phyloP scores from a whole-genome alignment of 805 yeast genomes.

The Metschnikowia sp. region DNA sequence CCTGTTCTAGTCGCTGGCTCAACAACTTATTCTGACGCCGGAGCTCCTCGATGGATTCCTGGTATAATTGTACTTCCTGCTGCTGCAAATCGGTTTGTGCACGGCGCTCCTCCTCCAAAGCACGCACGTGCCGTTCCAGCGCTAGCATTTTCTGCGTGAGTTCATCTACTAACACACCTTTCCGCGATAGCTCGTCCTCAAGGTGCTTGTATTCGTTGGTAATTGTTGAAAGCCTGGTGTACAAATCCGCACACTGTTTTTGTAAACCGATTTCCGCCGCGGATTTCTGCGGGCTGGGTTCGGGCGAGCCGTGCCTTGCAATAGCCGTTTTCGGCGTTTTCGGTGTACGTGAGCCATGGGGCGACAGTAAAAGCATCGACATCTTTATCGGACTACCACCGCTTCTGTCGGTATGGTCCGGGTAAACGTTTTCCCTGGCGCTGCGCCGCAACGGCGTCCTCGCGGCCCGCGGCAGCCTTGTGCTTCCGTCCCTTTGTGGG shows the following conservation, averaged over 20 bases:
- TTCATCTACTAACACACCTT: constrained; percentile 24
- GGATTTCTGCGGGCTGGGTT: not conserved
- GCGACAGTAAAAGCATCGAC: too few species aligned
- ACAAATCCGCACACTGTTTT: constrained; percentile 30
- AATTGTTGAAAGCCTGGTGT: constrained; percentile 25
- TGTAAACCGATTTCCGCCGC: constrained; percentile 14
- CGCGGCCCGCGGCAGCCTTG: constrained; percentile 1
- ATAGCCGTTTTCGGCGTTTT: not conserved
- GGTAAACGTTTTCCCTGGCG: not conserved
- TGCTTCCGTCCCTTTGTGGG: not conserved
- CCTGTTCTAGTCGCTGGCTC: constrained; percentile 19
- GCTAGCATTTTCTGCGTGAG: constrained; percentile 23
- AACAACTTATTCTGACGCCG: constrained; percentile 20
- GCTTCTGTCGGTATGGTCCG: not conserved
- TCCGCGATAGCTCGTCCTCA: constrained; percentile 29
- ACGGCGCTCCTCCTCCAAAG: constrained; percentile 27
- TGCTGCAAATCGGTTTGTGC: constrained; percentile 26
- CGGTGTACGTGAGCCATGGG: not conserved
- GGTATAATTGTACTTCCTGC: constrained; percentile 31
- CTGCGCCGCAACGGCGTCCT: constrained; percentile 6
- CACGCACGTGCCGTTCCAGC: constrained; percentile 28
- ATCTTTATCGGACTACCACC: too few species aligned
- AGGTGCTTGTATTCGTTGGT: constrained; percentile 28
- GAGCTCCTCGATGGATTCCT: constrained; percentile 31
- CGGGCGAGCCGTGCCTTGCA: too few species aligned